Conservation (phyloP, 176 grass and related monocot species). For the Eragrostis nindensis region DNA sequence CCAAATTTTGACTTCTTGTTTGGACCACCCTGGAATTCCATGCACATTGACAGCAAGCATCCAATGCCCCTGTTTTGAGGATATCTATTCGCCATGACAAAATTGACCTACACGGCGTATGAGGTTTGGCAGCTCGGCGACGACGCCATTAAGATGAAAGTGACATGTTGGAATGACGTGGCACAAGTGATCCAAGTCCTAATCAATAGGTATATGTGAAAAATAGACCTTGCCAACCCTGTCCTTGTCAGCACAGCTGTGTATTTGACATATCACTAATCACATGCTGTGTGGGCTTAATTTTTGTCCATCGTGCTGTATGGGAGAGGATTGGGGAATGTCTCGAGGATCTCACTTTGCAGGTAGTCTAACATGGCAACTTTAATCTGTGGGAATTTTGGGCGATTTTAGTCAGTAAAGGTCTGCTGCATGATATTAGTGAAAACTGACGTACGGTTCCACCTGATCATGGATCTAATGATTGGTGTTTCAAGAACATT, state of each 20-base stretch:
- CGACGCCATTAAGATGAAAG: conserved; percentile 8
- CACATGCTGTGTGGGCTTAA: not conserved
- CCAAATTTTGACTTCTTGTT: conserved; percentile 27
- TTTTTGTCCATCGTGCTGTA: not conserved
- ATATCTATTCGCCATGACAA: not conserved
- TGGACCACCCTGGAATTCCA: conserved; percentile 15
- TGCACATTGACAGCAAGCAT: conserved; percentile 15
- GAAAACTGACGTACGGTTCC: not conserved
- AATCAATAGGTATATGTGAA: conserved; percentile 37
- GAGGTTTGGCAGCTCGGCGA: conserved; percentile 39
- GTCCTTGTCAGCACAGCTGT: conserved; percentile 33
- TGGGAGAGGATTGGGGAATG: not conserved
- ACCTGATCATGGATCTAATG: not conserved
- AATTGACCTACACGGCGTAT: conserved; percentile 1
- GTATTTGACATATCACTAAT: not conserved
- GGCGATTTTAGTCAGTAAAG: not conserved
- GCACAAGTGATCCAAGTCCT: conserved; percentile 8
- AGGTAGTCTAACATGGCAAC: not conserved
- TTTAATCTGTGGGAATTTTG: not conserved
- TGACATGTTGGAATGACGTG: conserved; percentile 14
- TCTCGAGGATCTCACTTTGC: not conserved
- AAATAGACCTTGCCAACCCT: conserved; percentile 24
- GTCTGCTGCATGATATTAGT: not conserved
- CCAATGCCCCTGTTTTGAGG: not conserved
- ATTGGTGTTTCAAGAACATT: conserved; percentile 23